These are phyloP conservation scores for Termitomyces sp. DNA, from an alignment of 768 basidiomycete genomes.

Conservation along the genomic window DNA sequence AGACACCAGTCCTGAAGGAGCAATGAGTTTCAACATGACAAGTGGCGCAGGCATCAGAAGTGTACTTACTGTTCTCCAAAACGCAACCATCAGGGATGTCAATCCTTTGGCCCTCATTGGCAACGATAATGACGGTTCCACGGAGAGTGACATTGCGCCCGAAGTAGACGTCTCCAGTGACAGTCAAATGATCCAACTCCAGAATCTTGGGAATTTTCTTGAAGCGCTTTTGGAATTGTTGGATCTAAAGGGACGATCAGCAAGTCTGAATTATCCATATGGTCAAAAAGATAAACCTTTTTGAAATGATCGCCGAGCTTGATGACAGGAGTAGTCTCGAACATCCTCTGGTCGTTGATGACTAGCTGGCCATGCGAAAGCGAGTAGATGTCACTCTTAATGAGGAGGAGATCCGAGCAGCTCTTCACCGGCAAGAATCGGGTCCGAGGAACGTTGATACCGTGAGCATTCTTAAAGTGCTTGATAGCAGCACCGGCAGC, in stretches of 20 bases:
- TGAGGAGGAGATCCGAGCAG: conserved; percentile 82
- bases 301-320: conserved; percentile 97
- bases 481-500: conserved; percentile 93
- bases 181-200: conserved; percentile 92
- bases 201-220: conserved; percentile 88
- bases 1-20: conserved; percentile 55
- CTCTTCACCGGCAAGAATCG: conserved; percentile 92
- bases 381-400: conserved; percentile 92
- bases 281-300: conserved; percentile 47
- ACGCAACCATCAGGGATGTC: conserved; percentile 81
- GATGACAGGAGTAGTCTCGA: conserved; percentile 88
- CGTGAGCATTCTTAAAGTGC: conserved; percentile 87
- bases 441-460: conserved; percentile 90
- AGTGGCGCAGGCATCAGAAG: not conserved
- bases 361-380: conserved; percentile 83
- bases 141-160: conserved; percentile 81
- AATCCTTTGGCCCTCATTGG: conserved; percentile 78
- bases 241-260: conserved; percentile 40
- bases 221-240: conserved; percentile 92
- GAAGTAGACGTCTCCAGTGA: conserved; percentile 88
- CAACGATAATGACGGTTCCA: conserved; percentile 86
- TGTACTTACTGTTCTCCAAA: conserved; percentile 57
- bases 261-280: not conserved
- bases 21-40: not conserved
- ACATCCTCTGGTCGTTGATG: conserved; percentile 80